Evolutionary conservation across 257 asterid species (phyloP).

Genomic region (Solanum lycopersicoides): DNA sequence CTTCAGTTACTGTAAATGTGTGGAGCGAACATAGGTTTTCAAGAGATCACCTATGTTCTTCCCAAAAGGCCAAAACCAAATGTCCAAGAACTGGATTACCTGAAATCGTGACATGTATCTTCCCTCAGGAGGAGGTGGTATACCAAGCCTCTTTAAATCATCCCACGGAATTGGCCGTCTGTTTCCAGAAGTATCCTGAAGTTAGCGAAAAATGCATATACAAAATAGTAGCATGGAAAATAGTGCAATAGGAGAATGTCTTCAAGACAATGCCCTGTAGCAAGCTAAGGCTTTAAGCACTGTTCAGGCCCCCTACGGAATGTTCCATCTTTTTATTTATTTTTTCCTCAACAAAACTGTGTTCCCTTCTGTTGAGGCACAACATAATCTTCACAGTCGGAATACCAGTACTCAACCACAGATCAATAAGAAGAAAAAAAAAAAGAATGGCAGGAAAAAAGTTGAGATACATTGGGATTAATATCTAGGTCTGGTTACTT

Average conservation of each 20-base stretch:
- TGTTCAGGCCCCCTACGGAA: neutral
- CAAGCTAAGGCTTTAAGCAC: neutral
- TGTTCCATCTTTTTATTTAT: neutral
- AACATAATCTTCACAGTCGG: neutral
- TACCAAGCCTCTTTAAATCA: conserved; percentile 84
- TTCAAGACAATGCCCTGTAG: neutral
- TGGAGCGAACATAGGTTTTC: neutral
- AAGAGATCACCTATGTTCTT: neutral
- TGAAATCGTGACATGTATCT: conserved; percentile 76
- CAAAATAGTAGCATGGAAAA: neutral
- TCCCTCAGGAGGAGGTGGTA: conserved; percentile 87
- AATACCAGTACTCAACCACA: neutral
- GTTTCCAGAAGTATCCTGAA: neutral
- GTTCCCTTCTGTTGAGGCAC: neutral
- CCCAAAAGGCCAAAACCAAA: neutral
- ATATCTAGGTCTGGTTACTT: neutral
- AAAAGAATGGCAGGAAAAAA: neutral
- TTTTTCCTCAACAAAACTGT: neutral
- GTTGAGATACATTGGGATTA: neutral
- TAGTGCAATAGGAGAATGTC: neutral
- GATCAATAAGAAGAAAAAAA: neutral
- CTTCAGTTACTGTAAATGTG: neutral
- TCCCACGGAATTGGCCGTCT: conserved; percentile 74
- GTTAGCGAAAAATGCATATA: neutral
- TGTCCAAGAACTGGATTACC: conserved; percentile 17